phyloP scores from a whole-genome alignment of 129 eudicot genomes.

The Flaveria robusta region DNA sequence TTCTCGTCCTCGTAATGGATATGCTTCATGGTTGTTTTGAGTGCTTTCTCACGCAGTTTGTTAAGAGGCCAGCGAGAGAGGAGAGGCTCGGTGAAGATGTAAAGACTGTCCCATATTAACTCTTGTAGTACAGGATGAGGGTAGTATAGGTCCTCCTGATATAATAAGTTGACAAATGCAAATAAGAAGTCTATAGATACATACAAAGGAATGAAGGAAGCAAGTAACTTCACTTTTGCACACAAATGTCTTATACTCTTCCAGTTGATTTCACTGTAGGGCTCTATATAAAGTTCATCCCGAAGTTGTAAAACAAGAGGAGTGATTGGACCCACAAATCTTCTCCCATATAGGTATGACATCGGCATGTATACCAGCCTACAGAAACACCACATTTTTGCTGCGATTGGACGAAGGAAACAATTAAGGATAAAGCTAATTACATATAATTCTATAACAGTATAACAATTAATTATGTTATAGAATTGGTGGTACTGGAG shows the following conservation, averaged over 20 bases:
- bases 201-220: too few species aligned
- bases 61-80: slow-evolving; percentile 66
- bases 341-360: slow-evolving; percentile 57
- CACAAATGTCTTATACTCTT: slow-evolving; percentile 49
- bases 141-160: slow-evolving; percentile 48
- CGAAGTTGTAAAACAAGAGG: slow-evolving; percentile 56
- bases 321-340: slow-evolving; percentile 61
- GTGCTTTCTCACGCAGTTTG: slow-evolving; percentile 61
- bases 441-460: background rate
- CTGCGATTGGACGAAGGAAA: slow-evolving; percentile 39
- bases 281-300: slow-evolving; percentile 49
- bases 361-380: slow-evolving; percentile 65
- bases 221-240: slow-evolving; percentile 43
- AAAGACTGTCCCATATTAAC: slow-evolving; percentile 63
- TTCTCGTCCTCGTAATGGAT: slow-evolving; percentile 79
- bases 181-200: too few species aligned
- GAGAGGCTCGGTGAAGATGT: slow-evolving; percentile 58
- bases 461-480: too few species aligned
- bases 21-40: slow-evolving; percentile 58
- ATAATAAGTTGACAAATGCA: slow-evolving; percentile 14
- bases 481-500: background rate
- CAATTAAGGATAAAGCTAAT: background rate
- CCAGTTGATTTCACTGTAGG: slow-evolving; percentile 58
- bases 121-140: slow-evolving; percentile 76
- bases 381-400: slow-evolving; percentile 73